Base-by-base conservation (phyloP, 306 rosid species). In the Dryas alaskensis region DNA sequence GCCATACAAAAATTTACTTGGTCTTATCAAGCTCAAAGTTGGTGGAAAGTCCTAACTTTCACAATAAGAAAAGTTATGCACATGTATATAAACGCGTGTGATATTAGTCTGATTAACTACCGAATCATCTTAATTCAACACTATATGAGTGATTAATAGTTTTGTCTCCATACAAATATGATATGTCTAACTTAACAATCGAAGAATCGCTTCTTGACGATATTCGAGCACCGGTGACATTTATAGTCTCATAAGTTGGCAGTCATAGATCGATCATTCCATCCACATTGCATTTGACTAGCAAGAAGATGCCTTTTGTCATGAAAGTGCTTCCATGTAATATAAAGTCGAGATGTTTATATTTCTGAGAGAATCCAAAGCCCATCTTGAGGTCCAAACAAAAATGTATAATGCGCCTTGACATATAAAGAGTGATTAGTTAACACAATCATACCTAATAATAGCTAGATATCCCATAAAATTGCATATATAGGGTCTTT, bases 311-410 rank as follows among this genome's bases (percentile, higher is more conserved):
- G 37, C 65, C 6, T 43, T 70, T 43, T 7, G 22, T 70, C 39
- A 40, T 17, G 44, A 55, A 19, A 70, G 51, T 70, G 65, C 65
- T 40, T 70, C 13, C 10, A 19, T 47, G 3, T 22, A 43, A 65
- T 10, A 10, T 17, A 43, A 65, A 4, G 43, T 10, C 37, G n/a
- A n/a, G 69, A 44, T 8, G 69, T 17, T 31, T 43, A 65, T 44
- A 43, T 55, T 25, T 43, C n/a, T 42, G 54, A 43, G 12, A 60
- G 72, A 76, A 81, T 60, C 77, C 68, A 25, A 63, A 22, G 65
- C 60, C 73, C 54, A 68, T 44, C 51, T 50, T 68, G 60, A 11
- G 61, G 39, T 66, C 16, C 19, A 42, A 66, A 66, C 47, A 49
- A 40, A 25, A 7, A 13, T n/a, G 12, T 12, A 14, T 17, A 57